Evolutionary conservation across 371 early-diverging fungal genomes (phyloP), one percentile per base, ranked within the genome.

Genomic region (Haplosporangium sp.): DNA sequence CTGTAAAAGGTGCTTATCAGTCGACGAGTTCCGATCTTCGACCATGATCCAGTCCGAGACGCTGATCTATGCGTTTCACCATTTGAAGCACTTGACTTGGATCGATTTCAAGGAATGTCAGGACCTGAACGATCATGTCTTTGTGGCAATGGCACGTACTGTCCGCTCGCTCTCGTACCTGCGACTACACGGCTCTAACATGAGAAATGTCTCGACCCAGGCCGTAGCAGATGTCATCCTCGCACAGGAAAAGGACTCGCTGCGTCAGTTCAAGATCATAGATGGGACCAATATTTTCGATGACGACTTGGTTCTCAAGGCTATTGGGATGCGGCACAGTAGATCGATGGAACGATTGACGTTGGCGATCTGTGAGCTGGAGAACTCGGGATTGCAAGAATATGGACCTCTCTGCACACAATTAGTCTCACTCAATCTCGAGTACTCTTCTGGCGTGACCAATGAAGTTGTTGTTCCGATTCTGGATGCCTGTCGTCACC

Each of bases 221-320:
- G 73, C 73, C 2, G 62, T 79, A 20, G 37, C 65, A 8, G 47
- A 58, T 23, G 41, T 79, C 64, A 60, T 79, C 42, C 55, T 67
- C 42, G 69, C 73, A 2, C 79, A 72, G 40, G 43, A 68, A 0
- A 67, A 68, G 47, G 53, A 79, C 51, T 46, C 64, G 9, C 68
- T 79, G 6, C 42, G 40, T 5, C 73, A 72, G 46, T 79, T 79
- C 69, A 79, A 79, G 62, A 53, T 79, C 56, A 72, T 68, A 23
- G 57, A 72, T n/a, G 79, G 73, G 0, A 67, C 60, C 51, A 67
- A 72, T 46, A 72, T 79, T 42, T 79, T 79, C 65, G 64, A 71
- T 36, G 23, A 66, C 10, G 42, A 63, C 54, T 54, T 40, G n/a
- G 56, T 77, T 21, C 64, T 77, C 41, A 63, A 67, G 38, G 77